Base-by-base conservation (phyloP, 164 flowering plant genomes). In the Annona cherimola region DNA sequence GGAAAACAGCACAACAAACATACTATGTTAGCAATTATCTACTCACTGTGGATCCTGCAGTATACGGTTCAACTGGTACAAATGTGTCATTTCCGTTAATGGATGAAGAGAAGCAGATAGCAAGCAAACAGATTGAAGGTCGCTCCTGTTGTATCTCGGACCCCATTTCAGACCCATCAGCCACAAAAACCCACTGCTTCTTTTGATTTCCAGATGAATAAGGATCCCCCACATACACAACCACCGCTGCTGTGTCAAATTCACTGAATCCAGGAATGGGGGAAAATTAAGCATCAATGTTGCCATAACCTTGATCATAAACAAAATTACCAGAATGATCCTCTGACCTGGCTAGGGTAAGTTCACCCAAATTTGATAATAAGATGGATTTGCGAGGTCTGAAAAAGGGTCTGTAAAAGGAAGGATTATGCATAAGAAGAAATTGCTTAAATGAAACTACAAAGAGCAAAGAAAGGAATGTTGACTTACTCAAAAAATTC, bases 121-220 rank as follows among this genome's bases (percentile, higher is more conserved):
- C 99, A 73, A 95, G 93, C 78, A 95, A 82, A 68, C 82, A 79
- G 64, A 81, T 73, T 57, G 86, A 74, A 73, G 76, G 62, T 35
- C 79, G 84, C 72, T 76, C 84, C 9, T 78, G 70, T 19, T 82
- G 72, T 63, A 74, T 72, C 65, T 71, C 78, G 55, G 79, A 66
- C 61, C 69, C 79, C 61, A 76, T 65, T 44, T 74, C 50, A 14
- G 91, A 87, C 67, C 88, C 87, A 81, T 95, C 98, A 11, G 96
- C 83, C 73, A 91, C 89, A 83, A 95, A 95, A 64, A 93, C 88
- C 99, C 99, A 93, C 77, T 91, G 98, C 78, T 79, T 90, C 85
- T 78, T 88, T 73, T 84, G 96, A 60, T 83, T 82, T 75, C 83
- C 82, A 70, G 83, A 79, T 67, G 69, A 66, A 81, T 82, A 86